Conservation (phyloP, 306 rosid genomes). For the Quillaja saponaria region DNA sequence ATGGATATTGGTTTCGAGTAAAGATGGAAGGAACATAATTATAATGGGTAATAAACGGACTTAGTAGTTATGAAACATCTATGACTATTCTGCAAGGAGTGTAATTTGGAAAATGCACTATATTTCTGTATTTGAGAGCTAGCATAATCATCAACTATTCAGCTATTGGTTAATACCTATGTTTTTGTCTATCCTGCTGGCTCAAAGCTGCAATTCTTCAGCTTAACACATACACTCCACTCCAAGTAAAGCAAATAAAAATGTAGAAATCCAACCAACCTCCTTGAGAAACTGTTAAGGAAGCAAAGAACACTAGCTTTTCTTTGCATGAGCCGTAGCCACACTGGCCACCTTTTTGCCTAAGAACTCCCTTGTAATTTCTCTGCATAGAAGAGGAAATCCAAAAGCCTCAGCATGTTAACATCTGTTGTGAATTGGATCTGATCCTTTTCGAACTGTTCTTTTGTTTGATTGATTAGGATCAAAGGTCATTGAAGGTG, state of each 20-base stretch:
- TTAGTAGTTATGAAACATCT: not conserved
- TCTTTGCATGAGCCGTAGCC: constrained; percentile 30
- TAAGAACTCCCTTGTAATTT: constrained; percentile 24
- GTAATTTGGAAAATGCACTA: constrained; percentile 38
- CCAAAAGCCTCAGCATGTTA: constrained; percentile 38
- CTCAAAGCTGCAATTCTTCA: constrained; percentile 44
- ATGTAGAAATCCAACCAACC: constrained; percentile 44
- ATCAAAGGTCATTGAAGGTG: constrained; percentile 63
- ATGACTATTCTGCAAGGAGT: no score
- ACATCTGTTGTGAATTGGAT: constrained; percentile 90
- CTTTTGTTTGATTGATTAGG: constrained; percentile 75
- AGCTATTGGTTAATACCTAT: constrained; percentile 51
- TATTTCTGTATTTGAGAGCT: constrained; percentile 46
- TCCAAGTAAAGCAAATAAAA: constrained; percentile 33
- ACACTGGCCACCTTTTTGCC: constrained; percentile 19
- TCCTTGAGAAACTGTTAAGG: constrained; percentile 20
- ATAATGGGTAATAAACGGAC: not conserved
- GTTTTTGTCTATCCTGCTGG: constrained; percentile 44
- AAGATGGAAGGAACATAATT: not conserved
- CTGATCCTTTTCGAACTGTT: constrained; percentile 69
- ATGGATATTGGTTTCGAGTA: not conserved
- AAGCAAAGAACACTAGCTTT: constrained; percentile 25
- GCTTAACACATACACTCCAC: constrained; percentile 36
- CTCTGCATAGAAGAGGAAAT: constrained; percentile 27
- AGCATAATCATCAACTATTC: constrained; percentile 48